These are phyloP conservation scores for Arabidopsis thaliana DNA, from an alignment of 345 rosid genomes.

Conservation along the genomic window DNA sequence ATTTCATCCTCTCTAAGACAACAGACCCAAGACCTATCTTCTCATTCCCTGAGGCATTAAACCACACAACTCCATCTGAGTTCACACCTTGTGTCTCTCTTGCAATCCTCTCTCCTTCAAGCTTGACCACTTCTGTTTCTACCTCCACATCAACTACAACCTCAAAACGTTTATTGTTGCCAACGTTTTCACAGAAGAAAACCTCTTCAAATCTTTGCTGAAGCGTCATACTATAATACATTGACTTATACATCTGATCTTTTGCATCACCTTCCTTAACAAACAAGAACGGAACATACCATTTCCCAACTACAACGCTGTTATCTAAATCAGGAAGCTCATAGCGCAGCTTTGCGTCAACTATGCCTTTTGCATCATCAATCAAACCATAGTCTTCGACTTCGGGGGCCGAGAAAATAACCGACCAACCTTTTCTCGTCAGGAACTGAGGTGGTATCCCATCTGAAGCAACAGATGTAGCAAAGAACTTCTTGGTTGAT, in stretches of 20 bases:
- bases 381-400: constrained; percentile 31
- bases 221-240: constrained; percentile 58
- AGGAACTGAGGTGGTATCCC: constrained; percentile 55
- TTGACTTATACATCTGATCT: constrained; percentile 52
- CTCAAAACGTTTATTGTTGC: background rate
- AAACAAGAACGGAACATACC: constrained; percentile 74
- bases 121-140: constrained; percentile 45
- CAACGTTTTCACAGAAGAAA: constrained; percentile 40
- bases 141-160: constrained; percentile 46
- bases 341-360: constrained; percentile 37
- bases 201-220: constrained; percentile 63
- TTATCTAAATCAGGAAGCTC: background rate
- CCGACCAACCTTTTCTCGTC: constrained; percentile 48
- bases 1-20: constrained; percentile 57
- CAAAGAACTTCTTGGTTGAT: constrained; percentile 15
- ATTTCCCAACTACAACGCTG: constrained; percentile 51
- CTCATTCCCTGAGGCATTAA: constrained; percentile 25
- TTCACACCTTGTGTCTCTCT: background rate
- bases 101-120: constrained; percentile 42
- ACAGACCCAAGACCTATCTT: constrained; percentile 50
- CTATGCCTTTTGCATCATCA: constrained; percentile 63
- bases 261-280: constrained; percentile 48
- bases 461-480: constrained; percentile 55
- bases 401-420: constrained; percentile 23
- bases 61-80: constrained; percentile 54